phyloP scores from a whole-genome alignment of 257 asterid genomes.

The Capsicum pubescens region DNA sequence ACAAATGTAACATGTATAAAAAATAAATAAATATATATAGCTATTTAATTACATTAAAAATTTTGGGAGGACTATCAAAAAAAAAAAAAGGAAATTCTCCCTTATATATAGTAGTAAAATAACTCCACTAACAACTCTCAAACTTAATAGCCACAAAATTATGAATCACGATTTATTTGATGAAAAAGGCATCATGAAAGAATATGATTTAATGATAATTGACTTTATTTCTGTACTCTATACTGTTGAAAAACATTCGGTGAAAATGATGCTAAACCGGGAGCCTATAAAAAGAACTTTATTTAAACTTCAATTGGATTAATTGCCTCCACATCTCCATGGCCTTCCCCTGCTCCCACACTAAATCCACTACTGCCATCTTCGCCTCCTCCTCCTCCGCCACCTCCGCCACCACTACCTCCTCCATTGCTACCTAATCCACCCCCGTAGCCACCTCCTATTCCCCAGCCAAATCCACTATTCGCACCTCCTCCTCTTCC shows the following conservation, averaged over 20 bases:
- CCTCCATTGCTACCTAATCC: neutral
- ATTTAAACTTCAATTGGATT: neutral
- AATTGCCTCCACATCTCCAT: neutral
- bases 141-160: neutral
- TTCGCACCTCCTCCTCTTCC: neutral
- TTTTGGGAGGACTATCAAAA: too few species aligned
- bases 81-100: too few species aligned
- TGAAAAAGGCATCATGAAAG: neutral
- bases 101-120: neutral
- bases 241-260: neutral
- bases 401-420: neutral
- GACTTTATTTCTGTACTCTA: neutral
- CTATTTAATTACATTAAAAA: too few species aligned
- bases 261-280: neutral
- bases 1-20: too few species aligned
- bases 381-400: neutral
- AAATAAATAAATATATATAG: too few species aligned
- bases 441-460: neutral
- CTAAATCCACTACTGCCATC: conserved; percentile 1
- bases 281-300: neutral
- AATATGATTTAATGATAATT: neutral
- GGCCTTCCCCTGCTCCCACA: conserved; percentile 22
- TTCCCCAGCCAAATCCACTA: neutral
- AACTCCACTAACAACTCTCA: neutral
- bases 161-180: neutral